Evolutionary conservation across 2,329 filamentous ascomycete genomes (phyloP).

Genomic region (Pleoardoris graminearum): DNA sequence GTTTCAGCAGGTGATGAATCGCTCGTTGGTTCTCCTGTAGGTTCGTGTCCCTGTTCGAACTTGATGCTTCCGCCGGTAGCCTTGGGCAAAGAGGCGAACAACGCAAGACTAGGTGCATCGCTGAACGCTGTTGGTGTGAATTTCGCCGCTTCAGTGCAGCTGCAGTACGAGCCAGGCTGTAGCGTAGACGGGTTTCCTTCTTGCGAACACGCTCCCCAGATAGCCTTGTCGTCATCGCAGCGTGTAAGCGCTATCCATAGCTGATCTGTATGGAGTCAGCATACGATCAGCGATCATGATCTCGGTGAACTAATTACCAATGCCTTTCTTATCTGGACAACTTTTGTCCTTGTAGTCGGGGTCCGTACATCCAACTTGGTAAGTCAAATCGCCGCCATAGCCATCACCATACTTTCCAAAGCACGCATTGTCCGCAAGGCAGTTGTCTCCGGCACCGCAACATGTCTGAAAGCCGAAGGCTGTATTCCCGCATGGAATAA

Average conservation of each 20-base stretch:
- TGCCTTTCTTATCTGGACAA: conserved; percentile 6
- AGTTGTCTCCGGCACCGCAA: conserved; percentile 6
- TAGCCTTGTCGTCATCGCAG: not conserved
- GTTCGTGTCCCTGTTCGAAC: conserved; percentile 1
- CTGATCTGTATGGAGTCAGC: conserved; percentile 1
- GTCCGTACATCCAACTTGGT: conserved; percentile 7
- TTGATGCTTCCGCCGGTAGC: conserved; percentile 2
- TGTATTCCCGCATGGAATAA: conserved; percentile 6
- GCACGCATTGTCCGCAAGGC: conserved; percentile 4
- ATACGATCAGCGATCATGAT: not conserved
- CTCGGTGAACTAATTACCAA: not conserved
- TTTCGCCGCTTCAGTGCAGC: not conserved
- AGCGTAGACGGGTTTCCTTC: conserved; percentile 3
- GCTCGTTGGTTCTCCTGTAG: conserved; percentile 6
- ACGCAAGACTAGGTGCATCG: not conserved
- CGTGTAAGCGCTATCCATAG: conserved; percentile 6
- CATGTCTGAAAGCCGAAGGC: conserved; percentile 5
- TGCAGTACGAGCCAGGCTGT: conserved; percentile 1
- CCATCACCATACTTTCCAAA: not conserved
- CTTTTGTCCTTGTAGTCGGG: conserved; percentile 3
- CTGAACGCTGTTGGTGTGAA: not conserved
- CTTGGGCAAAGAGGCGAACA: not conserved
- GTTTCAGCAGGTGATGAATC: not conserved
- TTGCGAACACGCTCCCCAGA: conserved; percentile 5
- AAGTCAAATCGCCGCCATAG: conserved; percentile 1